Evolutionary conservation across 768 basidiomycete genomes (phyloP), one percentile per base, ranked within the genome.

Genomic region (Infundibulicybe gibba): DNA sequence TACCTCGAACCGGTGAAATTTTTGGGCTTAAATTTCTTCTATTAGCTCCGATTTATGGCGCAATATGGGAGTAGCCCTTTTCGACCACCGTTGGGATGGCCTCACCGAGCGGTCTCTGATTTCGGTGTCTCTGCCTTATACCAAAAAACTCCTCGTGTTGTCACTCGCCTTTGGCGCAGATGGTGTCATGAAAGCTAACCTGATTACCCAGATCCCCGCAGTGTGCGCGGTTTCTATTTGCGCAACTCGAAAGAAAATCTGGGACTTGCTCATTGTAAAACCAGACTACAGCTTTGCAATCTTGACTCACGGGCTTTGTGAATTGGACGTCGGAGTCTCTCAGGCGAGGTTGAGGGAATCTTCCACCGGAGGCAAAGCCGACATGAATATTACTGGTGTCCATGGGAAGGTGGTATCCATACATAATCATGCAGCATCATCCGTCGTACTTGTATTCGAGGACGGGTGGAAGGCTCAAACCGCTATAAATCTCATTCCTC

Each of bases 211-310:
- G 35, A 43, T 60, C 33, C 65, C 58, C 49, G 86, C 78, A 0
- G 55, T 78, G 1, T 78, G 83, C 2, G 74, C 79, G 0, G 68
- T 76, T 1, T 67, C 88, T 3, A 63, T 93, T 33, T 69, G 76
- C 15, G 77, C 81, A 1, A 87, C 85, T 3, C 80, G 93, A 15
- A 65, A 66, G 6, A 66, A 71, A 12, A 71, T 90, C 12, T 73
- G 73, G 60, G 94, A 97, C 61, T 67, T 93, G 9, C 64, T 95
- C 4, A 63, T 86, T 13, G 63, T 90, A 41, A 80, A 76, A 41
- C 74, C 81, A 2, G 70, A 79, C 40, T 74, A 81, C 25, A 61
- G 61, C 8, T 62, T 91, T 9, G 62, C 68, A 0, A 57, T 93
- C 3, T 63, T 86, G 33, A 88, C 84, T 0, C 85, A 88, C 52